These are phyloP conservation scores for Geotrichum phurueaensis DNA, from an alignment of 1,139 yeast species.

Conservation along the genomic window DNA sequence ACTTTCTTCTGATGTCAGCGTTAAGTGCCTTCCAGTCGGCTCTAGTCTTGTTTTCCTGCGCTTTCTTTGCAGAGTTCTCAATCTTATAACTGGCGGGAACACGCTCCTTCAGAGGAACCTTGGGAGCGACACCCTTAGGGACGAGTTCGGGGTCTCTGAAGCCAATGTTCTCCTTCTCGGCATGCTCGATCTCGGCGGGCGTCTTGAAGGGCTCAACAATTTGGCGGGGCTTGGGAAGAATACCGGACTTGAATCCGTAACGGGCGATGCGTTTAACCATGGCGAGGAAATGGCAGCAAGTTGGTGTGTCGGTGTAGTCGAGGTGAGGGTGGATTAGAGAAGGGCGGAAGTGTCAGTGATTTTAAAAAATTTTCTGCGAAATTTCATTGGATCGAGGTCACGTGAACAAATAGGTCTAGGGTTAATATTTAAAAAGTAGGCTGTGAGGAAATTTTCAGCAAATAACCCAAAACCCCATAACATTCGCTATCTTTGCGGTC, in stretches of 20 bases:
- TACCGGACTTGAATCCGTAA: constrained; percentile 62
- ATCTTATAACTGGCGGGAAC: constrained; percentile 57
- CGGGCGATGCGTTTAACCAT: constrained; percentile 46
- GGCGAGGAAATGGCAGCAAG: neutral
- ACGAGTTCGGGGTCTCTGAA: constrained; percentile 70
- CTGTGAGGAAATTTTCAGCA: neutral
- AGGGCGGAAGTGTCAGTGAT: neutral
- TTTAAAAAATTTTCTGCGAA: constrained; percentile 2
- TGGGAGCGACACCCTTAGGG: constrained; percentile 61
- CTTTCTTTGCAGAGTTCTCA: constrained; percentile 43
- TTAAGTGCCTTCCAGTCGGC: constrained; percentile 49
- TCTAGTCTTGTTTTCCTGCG: constrained; percentile 35
- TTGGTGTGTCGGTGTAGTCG: neutral
- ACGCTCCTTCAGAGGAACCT: constrained; percentile 44
- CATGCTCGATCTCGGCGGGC: constrained; percentile 33
- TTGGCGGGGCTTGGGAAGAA: constrained; percentile 71
- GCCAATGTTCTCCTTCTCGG: constrained; percentile 52
- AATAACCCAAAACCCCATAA: neutral
- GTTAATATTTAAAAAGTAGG: neutral
- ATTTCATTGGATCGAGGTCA: constrained; percentile 9
- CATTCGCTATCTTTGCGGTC: neutral
- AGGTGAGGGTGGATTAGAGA: neutral
- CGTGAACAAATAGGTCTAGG: neutral
- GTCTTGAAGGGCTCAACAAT: constrained; percentile 49
- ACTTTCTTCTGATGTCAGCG: constrained; percentile 67